Conservation (phyloP, 1,284 basidiomycete genomes). For the Puccinia hordei region DNA sequence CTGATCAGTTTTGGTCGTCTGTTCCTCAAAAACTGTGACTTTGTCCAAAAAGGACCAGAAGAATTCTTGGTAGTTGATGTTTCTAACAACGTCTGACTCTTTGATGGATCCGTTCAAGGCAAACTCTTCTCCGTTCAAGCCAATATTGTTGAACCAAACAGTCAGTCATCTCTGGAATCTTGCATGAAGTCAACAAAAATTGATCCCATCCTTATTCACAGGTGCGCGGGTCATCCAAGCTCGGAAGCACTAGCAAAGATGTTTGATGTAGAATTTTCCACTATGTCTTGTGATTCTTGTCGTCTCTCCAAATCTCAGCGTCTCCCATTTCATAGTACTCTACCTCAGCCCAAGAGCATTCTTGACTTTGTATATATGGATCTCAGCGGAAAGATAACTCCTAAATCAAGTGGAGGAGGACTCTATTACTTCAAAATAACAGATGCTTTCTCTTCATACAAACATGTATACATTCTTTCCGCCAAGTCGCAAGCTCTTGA, state of each 20-base stretch:
- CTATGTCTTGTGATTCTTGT: constrained; percentile 7
- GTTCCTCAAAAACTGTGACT: background rate
- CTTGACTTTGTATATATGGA: background rate
- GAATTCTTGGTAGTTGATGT: background rate
- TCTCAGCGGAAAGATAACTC: too few species aligned
- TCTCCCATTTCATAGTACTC: background rate
- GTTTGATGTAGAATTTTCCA: background rate
- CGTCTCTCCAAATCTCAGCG: background rate
- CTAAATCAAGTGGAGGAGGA: too few species aligned
- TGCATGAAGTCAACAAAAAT: background rate
- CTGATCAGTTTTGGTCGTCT: constrained; percentile 34
- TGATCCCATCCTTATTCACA: background rate
- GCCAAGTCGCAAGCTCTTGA: constrained; percentile 9
- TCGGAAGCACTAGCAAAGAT: background rate
- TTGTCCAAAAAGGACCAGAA: too few species aligned
- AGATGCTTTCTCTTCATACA: background rate
- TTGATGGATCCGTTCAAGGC: background rate
- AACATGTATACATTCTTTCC: constrained; percentile 9
- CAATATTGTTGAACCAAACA: too few species aligned
- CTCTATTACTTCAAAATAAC: too few species aligned
- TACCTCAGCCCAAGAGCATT: background rate
- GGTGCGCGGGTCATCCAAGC: background rate
- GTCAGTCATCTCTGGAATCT: too few species aligned
- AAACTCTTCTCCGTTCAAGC: background rate
- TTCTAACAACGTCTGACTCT: background rate